These are phyloP conservation scores for Tetramitus jugosus DNA, from an alignment of 208 protist genomes.

Conservation along the genomic window DNA sequence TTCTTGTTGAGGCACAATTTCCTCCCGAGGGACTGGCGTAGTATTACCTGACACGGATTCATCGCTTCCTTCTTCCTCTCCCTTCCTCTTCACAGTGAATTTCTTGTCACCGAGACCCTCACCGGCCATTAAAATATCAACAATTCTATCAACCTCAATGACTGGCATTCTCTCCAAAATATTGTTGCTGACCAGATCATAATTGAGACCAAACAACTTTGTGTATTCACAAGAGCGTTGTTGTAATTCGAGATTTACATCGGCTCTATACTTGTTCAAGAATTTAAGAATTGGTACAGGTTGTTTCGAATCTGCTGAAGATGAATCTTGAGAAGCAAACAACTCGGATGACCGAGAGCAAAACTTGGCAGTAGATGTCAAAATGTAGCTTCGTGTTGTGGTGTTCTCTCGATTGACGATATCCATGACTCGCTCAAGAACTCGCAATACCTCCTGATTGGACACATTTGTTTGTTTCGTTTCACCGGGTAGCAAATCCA, in stretches of 20 bases:
- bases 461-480: not conserved
- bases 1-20: no score
- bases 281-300: not conserved
- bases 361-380: not conserved
- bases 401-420: not conserved
- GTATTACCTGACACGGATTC: no score
- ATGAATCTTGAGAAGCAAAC: not conserved
- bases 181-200: not conserved
- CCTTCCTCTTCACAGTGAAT: no score
- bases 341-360: not conserved
- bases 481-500: no score
- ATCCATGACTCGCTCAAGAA: not conserved
- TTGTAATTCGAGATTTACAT: not conserved
- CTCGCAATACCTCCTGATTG: not conserved
- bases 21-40: no score
- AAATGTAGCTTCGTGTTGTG: not conserved
- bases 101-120: no score
- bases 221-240: conserved; percentile 8
- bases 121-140: no score
- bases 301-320: not conserved
- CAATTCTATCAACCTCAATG: no score
- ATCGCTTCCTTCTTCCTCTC: no score
- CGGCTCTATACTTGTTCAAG: not conserved
- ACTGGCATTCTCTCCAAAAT: conserved; percentile 1
- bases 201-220: not conserved